Base-by-base conservation (phyloP, 805 yeast species). In the Ascoidea tarda region DNA sequence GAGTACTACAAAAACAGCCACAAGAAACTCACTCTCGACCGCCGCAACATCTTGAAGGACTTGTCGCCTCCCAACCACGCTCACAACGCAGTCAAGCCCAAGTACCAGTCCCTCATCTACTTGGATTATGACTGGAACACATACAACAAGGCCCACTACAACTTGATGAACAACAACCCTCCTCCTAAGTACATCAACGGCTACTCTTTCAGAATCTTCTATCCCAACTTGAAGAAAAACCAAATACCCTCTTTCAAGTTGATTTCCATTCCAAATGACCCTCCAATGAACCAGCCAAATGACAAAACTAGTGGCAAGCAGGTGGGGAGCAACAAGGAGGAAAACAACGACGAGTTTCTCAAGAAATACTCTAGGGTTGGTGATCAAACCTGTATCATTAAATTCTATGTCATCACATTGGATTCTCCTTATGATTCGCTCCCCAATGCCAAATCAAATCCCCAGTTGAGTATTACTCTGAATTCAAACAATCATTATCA, bases 361-460 rank as follows among this genome's bases (percentile, higher is more conserved):
- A 16, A n/a, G 32, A 47, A 16, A 16, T 47, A 47, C n/a, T 16
- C 16, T 12, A n/a, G 49, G 6, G 14, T 32, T n/a, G 49, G 49
- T 32, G 49, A 47, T 32, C 8, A 31, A 32, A 14, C 33, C 6
- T 47, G 49, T 16, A 16, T 47, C 32, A 47, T 47, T 10, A 47
- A 10, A 10, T 47, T 47, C n/a, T 47, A 47, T 28, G n/a, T 47
- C 28, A 32, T 10, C 8, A 38, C 44, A 38, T 10, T 54, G 33
- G 81, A 66, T 0, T 88, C 78, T 33, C 28, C 28, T 21, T 21
- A 21, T 21, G 28, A 21, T 21, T 21, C 28, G 3, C 28, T 21
- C 3, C 28, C 28, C 2, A 21, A 21, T 21, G 28, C 28, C 28
- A 21, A 21, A 21, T 21, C 28, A 21, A 21, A 21, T 21, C 28